phyloP scores from a whole-genome alignment of 257 asterid genomes.

The Penstemon newberryi region DNA sequence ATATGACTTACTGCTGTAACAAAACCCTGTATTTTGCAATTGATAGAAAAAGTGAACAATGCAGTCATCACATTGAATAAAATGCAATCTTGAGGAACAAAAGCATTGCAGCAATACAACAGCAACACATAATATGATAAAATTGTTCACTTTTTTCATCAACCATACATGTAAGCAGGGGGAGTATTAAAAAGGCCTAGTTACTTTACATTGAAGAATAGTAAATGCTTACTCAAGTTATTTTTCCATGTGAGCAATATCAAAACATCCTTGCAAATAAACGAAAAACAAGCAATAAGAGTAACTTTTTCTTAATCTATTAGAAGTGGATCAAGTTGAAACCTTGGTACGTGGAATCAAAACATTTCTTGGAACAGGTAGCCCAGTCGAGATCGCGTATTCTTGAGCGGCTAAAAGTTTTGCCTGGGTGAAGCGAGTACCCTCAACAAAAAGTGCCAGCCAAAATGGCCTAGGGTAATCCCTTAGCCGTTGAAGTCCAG shows the following conservation, averaged over 20 bases:
- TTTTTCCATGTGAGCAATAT: neutral
- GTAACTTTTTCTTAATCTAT: slow-evolving; percentile 2
- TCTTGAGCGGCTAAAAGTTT: slow-evolving; percentile 74
- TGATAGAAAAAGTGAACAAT: slow-evolving; percentile 47
- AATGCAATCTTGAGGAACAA: slow-evolving; percentile 9
- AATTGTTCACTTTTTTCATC: neutral
- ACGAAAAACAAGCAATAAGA: neutral
- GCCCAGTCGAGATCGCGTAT: slow-evolving; percentile 53
- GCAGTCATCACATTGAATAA: slow-evolving; percentile 23
- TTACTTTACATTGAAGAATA: slow-evolving; percentile 1
- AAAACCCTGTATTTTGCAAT: slow-evolving; percentile 37
- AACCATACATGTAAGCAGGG: slow-evolving; percentile 1
- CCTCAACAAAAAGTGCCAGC: slow-evolving; percentile 71
- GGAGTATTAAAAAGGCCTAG: neutral
- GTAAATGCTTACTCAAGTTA: slow-evolving; percentile 25
- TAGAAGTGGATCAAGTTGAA: neutral
- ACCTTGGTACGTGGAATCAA: slow-evolving; percentile 74
- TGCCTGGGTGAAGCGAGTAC: slow-evolving; percentile 66
- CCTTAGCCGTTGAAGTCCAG: slow-evolving; percentile 46
- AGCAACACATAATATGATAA: neutral
- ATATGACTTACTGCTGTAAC: slow-evolving; percentile 87
- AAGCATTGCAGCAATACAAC: slow-evolving; percentile 8
- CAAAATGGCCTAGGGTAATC: slow-evolving; percentile 65
- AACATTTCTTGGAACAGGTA: slow-evolving; percentile 61
- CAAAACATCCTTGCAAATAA: slow-evolving; percentile 7